Conservation (phyloP, 2,329 filamentous ascomycete genomes). For the Aspergillus arachidicola region DNA sequence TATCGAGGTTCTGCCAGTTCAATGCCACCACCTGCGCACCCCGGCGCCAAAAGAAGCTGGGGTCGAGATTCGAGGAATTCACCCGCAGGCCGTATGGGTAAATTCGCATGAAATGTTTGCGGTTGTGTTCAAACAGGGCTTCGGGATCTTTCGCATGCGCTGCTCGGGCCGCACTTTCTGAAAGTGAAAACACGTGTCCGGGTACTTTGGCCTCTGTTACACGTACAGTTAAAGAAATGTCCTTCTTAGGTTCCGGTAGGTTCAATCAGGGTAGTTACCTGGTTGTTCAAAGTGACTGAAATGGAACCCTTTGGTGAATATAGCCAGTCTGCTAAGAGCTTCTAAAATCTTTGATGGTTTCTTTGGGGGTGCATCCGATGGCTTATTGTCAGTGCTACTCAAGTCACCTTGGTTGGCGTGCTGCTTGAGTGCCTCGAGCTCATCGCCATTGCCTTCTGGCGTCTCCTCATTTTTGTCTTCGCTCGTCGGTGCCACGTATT, state of each 20-base stretch:
- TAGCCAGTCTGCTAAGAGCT: conserved; percentile 70
- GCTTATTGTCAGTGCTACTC: not conserved
- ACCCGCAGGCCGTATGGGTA: conserved; percentile 85
- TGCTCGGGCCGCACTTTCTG: conserved; percentile 67
- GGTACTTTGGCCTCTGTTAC: conserved; percentile 53
- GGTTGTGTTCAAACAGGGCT: conserved; percentile 80
- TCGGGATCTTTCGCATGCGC: conserved; percentile 56
- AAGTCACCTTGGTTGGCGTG: conserved; percentile 3
- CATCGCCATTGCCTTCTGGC: conserved; percentile 17
- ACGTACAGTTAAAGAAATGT: conserved; percentile 5
- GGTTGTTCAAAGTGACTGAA: conserved; percentile 73
- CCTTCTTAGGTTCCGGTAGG: too few relatives aligned
- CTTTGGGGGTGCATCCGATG: conserved; percentile 39
- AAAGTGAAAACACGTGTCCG: conserved; percentile 66
- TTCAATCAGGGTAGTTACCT: conserved; percentile 45
- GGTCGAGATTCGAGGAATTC: conserved; percentile 83
- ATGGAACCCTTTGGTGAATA: conserved; percentile 85
- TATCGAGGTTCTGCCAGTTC: conserved; percentile 91
- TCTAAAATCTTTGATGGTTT: conserved; percentile 68
- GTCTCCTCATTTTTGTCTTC: conserved; percentile 30
- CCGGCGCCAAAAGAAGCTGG: conserved; percentile 80
- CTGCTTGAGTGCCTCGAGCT: conserved; percentile 13
- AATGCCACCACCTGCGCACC: conserved; percentile 89
- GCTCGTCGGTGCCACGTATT: conserved; percentile 59
- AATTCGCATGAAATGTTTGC: conserved; percentile 78